Base-by-base conservation (phyloP, 805 yeast genomes). In the Komagataella pastoris region DNA sequence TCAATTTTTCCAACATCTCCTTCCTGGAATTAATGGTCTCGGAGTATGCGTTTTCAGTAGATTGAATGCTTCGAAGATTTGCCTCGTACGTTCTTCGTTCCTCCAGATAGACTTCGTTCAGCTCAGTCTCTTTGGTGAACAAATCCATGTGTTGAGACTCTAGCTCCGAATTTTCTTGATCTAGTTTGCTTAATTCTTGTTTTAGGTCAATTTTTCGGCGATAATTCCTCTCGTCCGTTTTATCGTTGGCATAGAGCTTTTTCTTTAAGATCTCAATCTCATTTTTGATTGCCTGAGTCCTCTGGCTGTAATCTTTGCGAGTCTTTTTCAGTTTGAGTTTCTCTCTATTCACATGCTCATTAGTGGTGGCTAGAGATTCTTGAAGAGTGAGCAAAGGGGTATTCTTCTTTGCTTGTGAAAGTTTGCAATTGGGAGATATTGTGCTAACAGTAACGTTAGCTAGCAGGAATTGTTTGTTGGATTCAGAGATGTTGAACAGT, bases 311-410 rank as follows among this genome's bases (percentile, higher is more conserved):
- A 53, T 83, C 88, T 49, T 76, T 76, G 56, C 78, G 76, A 49
- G 74, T 62, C 51, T 79, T 78, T 61, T 80, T 82, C 57, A 81
- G 58, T 52, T 75, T 77, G n/a, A 68, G 59, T 57, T 77, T 76
- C 56, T 81, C 87, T 49, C 80, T 77, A 6, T 74, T 71, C 47
- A 83, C 68, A 45, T 78, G 77, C 21, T 77, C 76, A 55, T 79
- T 78, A 0, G 88, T 81, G 0, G 88, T 80, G 40, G 79, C 72
- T 43, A 83, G 76, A 18, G 85, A 79, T 57, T 80, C 83, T 56
- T 82, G 79, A 45, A 83, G 65, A 1, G 89, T 83, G 1, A 79
- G 72, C 47, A 83, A 66, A 0, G 90, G 88, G 1, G 86, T 59
- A 17, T 67, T 61, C 44, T 61, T 65, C 40, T 60, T 65, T 1